A percentile compares a stretch with the other conserved stretches of the same genome.
Conservation (phyloP, 1,139 yeast genomes). For the Sugiyamaella neomexicana region DNA sequence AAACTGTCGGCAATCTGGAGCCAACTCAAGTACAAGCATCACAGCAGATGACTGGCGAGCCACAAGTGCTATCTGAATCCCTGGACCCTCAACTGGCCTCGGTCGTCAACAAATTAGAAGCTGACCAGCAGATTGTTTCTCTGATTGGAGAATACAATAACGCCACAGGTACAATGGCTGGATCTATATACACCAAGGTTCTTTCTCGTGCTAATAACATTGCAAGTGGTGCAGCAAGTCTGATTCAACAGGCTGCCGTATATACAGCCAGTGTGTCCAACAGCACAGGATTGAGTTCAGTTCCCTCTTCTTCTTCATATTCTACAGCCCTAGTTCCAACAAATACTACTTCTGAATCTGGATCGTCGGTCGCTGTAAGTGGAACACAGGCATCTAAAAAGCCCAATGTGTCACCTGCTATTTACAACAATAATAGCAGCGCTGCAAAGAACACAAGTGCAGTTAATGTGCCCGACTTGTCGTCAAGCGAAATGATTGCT, state of each 20-base stretch:
- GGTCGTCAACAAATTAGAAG: slow-evolving; percentile 23
- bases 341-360: not conserved
- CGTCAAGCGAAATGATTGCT: not conserved
- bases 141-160: slow-evolving; percentile 25
- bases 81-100: slow-evolving; percentile 12
- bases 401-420: not conserved
- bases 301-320: not conserved
- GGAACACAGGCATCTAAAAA: no score
- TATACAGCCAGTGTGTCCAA: slow-evolving; percentile 13
- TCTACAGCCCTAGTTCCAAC: not conserved
- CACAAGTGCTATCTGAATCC: not conserved
- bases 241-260: slow-evolving; percentile 26
- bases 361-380: no score
- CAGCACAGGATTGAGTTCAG: not conserved
- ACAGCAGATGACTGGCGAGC: no score
- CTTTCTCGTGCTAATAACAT: slow-evolving; percentile 27
- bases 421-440: not conserved
- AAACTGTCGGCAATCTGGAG: not conserved
- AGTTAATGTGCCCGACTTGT: not conserved
- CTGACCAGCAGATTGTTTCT: slow-evolving; percentile 22
- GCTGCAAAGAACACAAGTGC: slow-evolving; percentile 8
- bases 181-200: slow-evolving; percentile 23
- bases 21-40: no score
- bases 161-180: slow-evolving; percentile 25
- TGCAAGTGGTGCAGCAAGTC: slow-evolving; percentile 28